Percentiles rank a stretch among this genome's conserved stretches.
These are phyloP conservation scores for Adansonia madagascariensis DNA, from an alignment of 441 rosid species.

Conservation along the genomic window DNA sequence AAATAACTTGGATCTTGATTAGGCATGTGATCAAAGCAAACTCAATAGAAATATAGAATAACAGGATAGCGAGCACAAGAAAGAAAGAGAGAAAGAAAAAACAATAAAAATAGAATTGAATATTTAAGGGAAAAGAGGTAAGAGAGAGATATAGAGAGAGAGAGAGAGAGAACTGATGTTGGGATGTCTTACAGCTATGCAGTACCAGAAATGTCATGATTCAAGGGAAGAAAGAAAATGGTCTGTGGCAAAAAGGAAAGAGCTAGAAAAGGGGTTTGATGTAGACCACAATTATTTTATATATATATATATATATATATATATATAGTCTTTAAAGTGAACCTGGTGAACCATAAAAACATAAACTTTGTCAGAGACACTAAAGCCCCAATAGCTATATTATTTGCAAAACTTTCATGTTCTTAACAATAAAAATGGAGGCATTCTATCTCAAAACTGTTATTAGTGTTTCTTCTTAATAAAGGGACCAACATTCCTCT, in stretches of 20 bases:
- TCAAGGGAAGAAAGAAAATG: conserved; percentile 45
- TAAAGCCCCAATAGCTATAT: conserved; percentile 18
- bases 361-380: conserved; percentile 44
- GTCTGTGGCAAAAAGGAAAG: conserved; percentile 29
- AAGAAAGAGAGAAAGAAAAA: background rate
- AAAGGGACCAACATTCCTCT: background rate
- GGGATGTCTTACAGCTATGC: conserved; percentile 58
- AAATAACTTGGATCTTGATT: background rate
- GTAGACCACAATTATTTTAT: conserved; percentile 41
- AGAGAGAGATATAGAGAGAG: background rate
- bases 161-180: conserved; percentile 31
- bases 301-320: background rate
- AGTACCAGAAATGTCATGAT: conserved; percentile 55
- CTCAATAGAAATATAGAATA: background rate
- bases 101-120: background rate
- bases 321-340: background rate
- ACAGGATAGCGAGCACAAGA: conserved; percentile 22
- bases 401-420: conserved; percentile 22
- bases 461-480: background rate
- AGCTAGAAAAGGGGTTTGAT: conserved; percentile 29
- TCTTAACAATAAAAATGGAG: conserved; percentile 6
- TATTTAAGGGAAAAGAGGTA: background rate
- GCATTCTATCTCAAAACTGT: background rate
- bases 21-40: conserved; percentile 24
- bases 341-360: conserved; percentile 27